Base-by-base conservation (phyloP, 164 flowering plant genomes). In the Akebia trifoliata region DNA sequence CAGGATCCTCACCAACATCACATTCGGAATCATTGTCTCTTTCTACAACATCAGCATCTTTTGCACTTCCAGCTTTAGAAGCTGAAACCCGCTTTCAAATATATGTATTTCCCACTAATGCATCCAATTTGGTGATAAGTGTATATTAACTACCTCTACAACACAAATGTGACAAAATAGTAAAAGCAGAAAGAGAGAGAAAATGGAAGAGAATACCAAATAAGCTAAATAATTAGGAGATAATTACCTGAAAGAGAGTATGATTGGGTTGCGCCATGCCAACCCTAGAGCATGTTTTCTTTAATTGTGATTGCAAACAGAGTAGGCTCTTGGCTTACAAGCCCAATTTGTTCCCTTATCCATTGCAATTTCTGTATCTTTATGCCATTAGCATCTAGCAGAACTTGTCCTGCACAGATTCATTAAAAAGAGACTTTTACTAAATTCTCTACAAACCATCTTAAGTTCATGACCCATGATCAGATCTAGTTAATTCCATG, bases 281-380 rank as follows among this genome's bases (percentile, higher is more conserved):
- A 69, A 21, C 99, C 99, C 54, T 87, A 62, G 2, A 90, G 84
- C 64, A 93, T 81, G 74, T 93, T 93, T 50, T 93, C 99, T 59
- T 73, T 84, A 39, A 93, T 90, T 66, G 84, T 81, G 64, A 97
- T 87, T 4, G 99, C 99, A 64, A 93, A 93, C 26, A 93, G 67
- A 8, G 96, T 94, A 8, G 99, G 99, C 57, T 93, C 99, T 75
- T 93, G 99, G 75, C 99, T 90, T 54, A 93, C 96, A 8, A 93
- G 85, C 31, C 99, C 97, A 39, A 93, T 86, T 63, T 93, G 97
- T 70, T 93, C 86, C 71, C 99, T 82, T 68, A 93, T 64, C 99
- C 99, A 90, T 60, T 81, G 74, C 58, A 93, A 66, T 68, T 81
- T 84, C 62, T 90, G 59, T 38, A 81, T 70, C 79, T 79, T 90